phyloP scores from a whole-genome alignment of 140 eudicot species.

The Bidens hawaiensis region DNA sequence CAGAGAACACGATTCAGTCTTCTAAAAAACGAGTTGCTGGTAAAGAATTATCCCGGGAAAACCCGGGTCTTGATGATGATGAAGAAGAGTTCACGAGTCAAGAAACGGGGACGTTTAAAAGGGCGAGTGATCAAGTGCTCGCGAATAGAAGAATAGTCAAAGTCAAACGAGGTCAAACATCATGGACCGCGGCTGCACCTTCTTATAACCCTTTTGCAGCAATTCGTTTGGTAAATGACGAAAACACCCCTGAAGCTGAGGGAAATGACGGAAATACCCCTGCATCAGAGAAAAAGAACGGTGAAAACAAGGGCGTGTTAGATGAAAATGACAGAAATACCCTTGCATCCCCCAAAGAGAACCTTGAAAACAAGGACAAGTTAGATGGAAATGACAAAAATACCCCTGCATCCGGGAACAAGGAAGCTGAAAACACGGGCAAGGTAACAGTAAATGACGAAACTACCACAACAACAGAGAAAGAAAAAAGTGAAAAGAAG shows the following conservation, averaged over 20 bases:
- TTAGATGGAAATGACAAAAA: not conserved
- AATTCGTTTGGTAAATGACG: slow-evolving; percentile 52
- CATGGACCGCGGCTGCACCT: slow-evolving; percentile 43
- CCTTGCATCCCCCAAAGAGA: too few species aligned
- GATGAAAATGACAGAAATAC: not conserved
- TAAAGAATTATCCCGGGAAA: slow-evolving; percentile 62
- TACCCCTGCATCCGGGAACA: too few species aligned
- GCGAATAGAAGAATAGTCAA: slow-evolving; percentile 75
- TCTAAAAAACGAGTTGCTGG: slow-evolving; percentile 40
- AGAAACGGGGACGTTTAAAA: slow-evolving; percentile 67
- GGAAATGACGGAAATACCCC: not conserved
- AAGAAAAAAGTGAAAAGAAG: not conserved
- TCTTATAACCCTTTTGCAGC: slow-evolving; percentile 85
- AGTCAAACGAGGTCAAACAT: slow-evolving; percentile 65
- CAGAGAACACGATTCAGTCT: not conserved
- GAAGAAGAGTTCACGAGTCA: slow-evolving; percentile 56
- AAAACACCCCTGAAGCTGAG: slow-evolving; percentile 35
- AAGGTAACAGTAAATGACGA: too few species aligned
- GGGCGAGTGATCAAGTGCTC: slow-evolving; percentile 80
- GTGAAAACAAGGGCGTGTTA: not conserved
- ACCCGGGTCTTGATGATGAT: slow-evolving; percentile 90
- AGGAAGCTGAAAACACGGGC: too few species aligned
- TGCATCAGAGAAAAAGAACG: not conserved
- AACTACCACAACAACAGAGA: too few species aligned
- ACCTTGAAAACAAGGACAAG: not conserved